Base-by-base conservation (phyloP, 2,329 filamentous ascomycete genomes). In the Epichloe aotearoae region DNA sequence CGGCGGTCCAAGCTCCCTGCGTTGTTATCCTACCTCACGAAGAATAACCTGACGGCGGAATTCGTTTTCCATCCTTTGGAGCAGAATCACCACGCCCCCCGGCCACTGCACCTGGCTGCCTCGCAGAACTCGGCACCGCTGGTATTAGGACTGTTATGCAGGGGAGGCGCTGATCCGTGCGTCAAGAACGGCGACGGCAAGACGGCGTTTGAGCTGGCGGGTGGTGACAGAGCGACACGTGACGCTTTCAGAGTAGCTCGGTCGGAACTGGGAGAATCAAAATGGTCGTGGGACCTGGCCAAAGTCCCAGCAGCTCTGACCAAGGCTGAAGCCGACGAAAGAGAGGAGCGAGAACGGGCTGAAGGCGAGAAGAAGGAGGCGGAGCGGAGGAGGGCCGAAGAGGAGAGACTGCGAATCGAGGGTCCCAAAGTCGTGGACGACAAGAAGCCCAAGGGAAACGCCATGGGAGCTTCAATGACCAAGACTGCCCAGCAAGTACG, bases 181-280 rank as follows among this genome's bases (percentile, higher is more conserved):
- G 50, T 83, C 1, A 65, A 66, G 26, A 95, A 86, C 61, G 72
- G 66, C 3, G 88, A 96, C 54, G 86, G 84, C n/a, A 89, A 86
- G 64, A 86, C 87, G 1, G 69, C 93, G 0, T 97, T 95, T 63
- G 88, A 95, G 50, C 77, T 98, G 1, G 82, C 88, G 1, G 88
- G 91, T 40, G 88, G 91, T 41, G 89, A 97, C 63, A 80, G 89
- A 4, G 69, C 83, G 2, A 96, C 90, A 0, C 81, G 91, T 2
- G 90, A 97, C 62, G 87, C 90, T 0, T 98, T 98, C 69, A 85
- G 93, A 2, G 80, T 96, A 2, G 88, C 89, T 4, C 84, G 93
- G 6, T 77, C 80, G 34, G 86, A 94, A 61, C 73, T 96, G 1
- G 90, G 89, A 15, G 88, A 95, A 62, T 64, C 65, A 0, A 76